A percentile compares a stretch with the other conserved stretches of the same genome.
These are phyloP conservation scores for Magnaporthales sp. DNA, from an alignment of 2,329 filamentous ascomycete genomes.

Conservation along the genomic window DNA sequence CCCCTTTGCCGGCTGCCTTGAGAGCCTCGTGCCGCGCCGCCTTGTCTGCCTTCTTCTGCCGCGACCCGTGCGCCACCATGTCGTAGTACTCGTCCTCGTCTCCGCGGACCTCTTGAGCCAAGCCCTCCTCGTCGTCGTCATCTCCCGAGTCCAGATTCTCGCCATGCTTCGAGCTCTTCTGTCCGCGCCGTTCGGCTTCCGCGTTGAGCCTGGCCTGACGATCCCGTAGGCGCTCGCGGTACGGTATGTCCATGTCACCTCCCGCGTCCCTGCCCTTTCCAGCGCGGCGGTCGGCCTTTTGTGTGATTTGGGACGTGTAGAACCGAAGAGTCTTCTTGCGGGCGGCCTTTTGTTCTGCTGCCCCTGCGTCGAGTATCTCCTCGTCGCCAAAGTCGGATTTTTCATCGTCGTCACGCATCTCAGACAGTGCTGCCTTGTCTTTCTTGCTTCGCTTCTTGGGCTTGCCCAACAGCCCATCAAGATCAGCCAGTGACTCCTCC, in stretches of 20 bases:
- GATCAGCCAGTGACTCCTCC: slow-evolving; percentile 60
- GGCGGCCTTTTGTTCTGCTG: slow-evolving; percentile 77
- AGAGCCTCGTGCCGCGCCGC: slow-evolving; percentile 45
- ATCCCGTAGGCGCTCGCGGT: slow-evolving; percentile 81
- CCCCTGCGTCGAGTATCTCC: slow-evolving; percentile 63
- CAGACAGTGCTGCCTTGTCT: slow-evolving; percentile 25
- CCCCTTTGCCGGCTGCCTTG: slow-evolving; percentile 52
- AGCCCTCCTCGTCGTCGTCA: slow-evolving; percentile 45
- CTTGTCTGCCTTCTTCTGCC: slow-evolving; percentile 68
- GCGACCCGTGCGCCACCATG: slow-evolving; percentile 64
- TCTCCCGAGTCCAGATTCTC: slow-evolving; percentile 57
- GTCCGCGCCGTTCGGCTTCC: slow-evolving; percentile 79
- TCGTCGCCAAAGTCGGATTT: slow-evolving; percentile 94
- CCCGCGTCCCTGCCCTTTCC: slow-evolving; percentile 65
- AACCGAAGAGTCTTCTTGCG: slow-evolving; percentile 92
- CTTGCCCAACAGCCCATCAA: slow-evolving; percentile 52
- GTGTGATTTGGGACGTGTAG: slow-evolving; percentile 95
- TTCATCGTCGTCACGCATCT: slow-evolving; percentile 41
- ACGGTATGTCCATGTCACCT: slow-evolving; percentile 75
- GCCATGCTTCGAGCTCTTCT: slow-evolving; percentile 51
- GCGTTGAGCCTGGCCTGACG: slow-evolving; percentile 77
- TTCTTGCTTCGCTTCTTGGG: slow-evolving; percentile 33
- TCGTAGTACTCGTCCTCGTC: slow-evolving; percentile 77
- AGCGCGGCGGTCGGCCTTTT: slow-evolving; percentile 82
- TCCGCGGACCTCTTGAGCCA: slow-evolving; percentile 29